Conservation (phyloP, 2,329 filamentous ascomycete genomes). For the Sclerotinia spermophila region DNA sequence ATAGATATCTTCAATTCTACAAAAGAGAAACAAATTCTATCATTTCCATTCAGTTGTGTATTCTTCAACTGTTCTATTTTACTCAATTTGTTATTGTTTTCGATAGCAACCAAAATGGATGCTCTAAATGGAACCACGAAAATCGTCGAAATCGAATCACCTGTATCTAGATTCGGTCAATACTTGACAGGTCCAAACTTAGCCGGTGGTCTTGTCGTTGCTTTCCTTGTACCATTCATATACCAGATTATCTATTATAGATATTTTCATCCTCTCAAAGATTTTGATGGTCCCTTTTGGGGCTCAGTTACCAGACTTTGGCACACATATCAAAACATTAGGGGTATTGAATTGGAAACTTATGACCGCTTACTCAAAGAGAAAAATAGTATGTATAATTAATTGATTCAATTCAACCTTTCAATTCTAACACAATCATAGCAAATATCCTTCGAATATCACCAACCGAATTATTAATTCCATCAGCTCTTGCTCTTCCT, state of each 20-base stretch:
- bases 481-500: conserved; percentile 51
- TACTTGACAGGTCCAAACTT: not conserved
- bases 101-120: not conserved
- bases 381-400: conserved; percentile 44
- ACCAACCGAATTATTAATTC: conserved; percentile 51
- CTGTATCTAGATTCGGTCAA: not conserved
- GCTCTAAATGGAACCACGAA: not conserved
- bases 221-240: conserved; percentile 10
- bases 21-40: not conserved
- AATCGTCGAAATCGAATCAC: not conserved
- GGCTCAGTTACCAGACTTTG: conserved; percentile 50
- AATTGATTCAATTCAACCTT: not conserved
- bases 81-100: not conserved
- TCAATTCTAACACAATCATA: conserved; percentile 26
- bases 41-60: not conserved
- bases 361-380: conserved; percentile 43
- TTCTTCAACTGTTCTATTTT: not conserved
- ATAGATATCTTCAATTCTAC: not conserved
- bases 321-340: conserved; percentile 50
- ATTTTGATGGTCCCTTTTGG: conserved; percentile 54
- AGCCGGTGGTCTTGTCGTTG: not conserved
- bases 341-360: conserved; percentile 45
- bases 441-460: conserved; percentile 52
- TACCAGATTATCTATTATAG: conserved; percentile 47
- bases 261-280: conserved; percentile 50